Percentiles rank a stretch among this genome's conserved stretches.
These are phyloP conservation scores for Pyrenophora tritici-repentis DNA, from an alignment of 2,329 filamentous ascomycete species.

Conservation along the genomic window DNA sequence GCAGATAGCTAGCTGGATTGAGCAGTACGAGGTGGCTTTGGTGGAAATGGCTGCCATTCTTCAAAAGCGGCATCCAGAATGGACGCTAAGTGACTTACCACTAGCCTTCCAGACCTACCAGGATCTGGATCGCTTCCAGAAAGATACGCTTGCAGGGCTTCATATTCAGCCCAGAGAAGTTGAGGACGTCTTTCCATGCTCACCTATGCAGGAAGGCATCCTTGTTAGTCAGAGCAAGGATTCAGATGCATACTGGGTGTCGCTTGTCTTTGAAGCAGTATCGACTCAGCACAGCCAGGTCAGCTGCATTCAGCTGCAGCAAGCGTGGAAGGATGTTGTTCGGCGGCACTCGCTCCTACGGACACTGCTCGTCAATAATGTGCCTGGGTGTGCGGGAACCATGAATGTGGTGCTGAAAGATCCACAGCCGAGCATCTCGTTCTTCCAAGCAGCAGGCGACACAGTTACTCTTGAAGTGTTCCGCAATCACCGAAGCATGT, in stretches of 20 bases:
- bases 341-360: neutral
- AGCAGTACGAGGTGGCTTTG: slow-evolving; percentile 2
- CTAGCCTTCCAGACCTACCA: slow-evolving; percentile 20
- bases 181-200: slow-evolving; percentile 61
- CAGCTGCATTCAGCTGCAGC: neutral
- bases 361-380: neutral
- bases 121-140: slow-evolving; percentile 13
- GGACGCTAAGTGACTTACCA: slow-evolving; percentile 24
- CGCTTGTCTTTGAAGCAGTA: neutral
- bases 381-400: neutral
- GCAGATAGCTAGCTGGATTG: slow-evolving; percentile 14
- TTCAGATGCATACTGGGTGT: neutral
- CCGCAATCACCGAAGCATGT: neutral
- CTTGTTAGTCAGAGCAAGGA: slow-evolving; percentile 4
- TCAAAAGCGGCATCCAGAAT: slow-evolving; percentile 5
- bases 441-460: neutral
- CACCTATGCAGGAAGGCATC: slow-evolving; percentile 60
- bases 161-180: slow-evolving; percentile 18
- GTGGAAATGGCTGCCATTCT: slow-evolving; percentile 7
- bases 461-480: neutral
- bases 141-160: slow-evolving; percentile 4
- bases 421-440: neutral
- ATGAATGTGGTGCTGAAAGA: too few species aligned
- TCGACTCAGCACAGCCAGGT: neutral
- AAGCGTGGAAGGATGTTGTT: too few species aligned